phyloP scores from a whole-genome alignment of 2,329 filamentous ascomycete genomes.

The Venturia carpophila region DNA sequence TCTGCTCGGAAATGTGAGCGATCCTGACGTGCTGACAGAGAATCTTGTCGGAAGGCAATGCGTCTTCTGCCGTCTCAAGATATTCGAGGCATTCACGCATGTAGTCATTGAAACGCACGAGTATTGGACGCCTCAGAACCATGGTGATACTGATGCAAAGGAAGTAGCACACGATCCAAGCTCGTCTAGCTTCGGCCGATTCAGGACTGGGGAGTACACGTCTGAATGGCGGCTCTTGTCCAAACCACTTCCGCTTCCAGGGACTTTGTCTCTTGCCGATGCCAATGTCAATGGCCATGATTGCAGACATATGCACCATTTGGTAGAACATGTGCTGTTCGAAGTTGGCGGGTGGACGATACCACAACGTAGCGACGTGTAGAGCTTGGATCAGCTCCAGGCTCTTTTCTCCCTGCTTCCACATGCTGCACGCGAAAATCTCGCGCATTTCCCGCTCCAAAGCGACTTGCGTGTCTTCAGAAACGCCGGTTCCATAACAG shows the following conservation, averaged over 20 bases:
- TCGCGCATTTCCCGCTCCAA: constrained; percentile 65
- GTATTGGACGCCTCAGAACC: constrained; percentile 50
- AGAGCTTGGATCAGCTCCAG: constrained; percentile 76
- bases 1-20: constrained; percentile 50
- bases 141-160: constrained; percentile 52
- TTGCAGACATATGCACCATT: constrained; percentile 69
- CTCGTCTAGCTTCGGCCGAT: constrained; percentile 49
- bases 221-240: constrained; percentile 29
- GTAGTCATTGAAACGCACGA: constrained; percentile 54
- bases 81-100: constrained; percentile 53
- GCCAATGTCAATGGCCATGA: constrained; percentile 78
- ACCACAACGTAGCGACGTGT: constrained; percentile 71
- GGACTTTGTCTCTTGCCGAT: constrained; percentile 48
- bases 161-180: constrained; percentile 56
- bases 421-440: constrained; percentile 63
- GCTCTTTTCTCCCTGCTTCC: constrained; percentile 70
- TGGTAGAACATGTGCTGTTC: constrained; percentile 89
- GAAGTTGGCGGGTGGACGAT: constrained; percentile 72
- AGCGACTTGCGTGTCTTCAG: constrained; percentile 49
- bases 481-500: constrained; percentile 41
- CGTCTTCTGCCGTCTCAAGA: constrained; percentile 48
- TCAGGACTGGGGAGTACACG: constrained; percentile 37
- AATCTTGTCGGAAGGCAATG: constrained; percentile 48
- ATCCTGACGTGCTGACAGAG: constrained; percentile 52
- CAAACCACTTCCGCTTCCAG: constrained; percentile 23